Evolutionary conservation across 2,329 filamentous ascomycete species (phyloP).

Genomic region (Calcarisporium arbuscula): DNA sequence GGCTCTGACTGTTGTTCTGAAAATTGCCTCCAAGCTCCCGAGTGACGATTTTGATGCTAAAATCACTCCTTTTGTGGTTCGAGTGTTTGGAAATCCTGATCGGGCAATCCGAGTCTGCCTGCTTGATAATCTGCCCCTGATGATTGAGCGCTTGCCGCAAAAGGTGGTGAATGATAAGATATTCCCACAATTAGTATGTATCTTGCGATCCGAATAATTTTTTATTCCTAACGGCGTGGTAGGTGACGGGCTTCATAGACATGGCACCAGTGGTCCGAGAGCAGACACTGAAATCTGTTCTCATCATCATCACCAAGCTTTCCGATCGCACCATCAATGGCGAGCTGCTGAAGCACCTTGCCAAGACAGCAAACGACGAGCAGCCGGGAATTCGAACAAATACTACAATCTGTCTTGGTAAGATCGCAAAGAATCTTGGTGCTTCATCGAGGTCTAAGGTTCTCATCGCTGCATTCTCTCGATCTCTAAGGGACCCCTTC

Average conservation of each 20-base stretch:
- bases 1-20: constrained; percentile 81
- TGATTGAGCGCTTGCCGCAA: constrained; percentile 85
- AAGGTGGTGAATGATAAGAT: constrained; percentile 94
- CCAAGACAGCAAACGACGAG: constrained; percentile 95
- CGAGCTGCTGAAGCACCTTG: constrained; percentile 81
- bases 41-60: constrained; percentile 84
- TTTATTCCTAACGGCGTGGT: constrained; percentile 17
- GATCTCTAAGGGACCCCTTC: constrained; percentile 87
- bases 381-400: constrained; percentile 96
- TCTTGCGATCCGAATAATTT: too few relatives aligned
- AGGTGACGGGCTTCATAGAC: constrained; percentile 94
- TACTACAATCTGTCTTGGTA: constrained; percentile 94
- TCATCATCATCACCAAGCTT: constrained; percentile 80
- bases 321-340: constrained; percentile 92
- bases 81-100: constrained; percentile 86
- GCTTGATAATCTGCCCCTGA: constrained; percentile 78
- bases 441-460: constrained; percentile 78
- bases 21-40: constrained; percentile 80
- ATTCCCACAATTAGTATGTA: constrained; percentile 76
- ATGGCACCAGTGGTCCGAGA: constrained; percentile 85
- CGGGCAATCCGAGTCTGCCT: constrained; percentile 86
- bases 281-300: constrained; percentile 90
- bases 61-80: constrained; percentile 78
- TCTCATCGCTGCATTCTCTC: constrained; percentile 83
- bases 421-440: constrained; percentile 86